phyloP scores from a whole-genome alignment of 2,329 filamentous ascomycete genomes.

The Laburnicola sp. region DNA sequence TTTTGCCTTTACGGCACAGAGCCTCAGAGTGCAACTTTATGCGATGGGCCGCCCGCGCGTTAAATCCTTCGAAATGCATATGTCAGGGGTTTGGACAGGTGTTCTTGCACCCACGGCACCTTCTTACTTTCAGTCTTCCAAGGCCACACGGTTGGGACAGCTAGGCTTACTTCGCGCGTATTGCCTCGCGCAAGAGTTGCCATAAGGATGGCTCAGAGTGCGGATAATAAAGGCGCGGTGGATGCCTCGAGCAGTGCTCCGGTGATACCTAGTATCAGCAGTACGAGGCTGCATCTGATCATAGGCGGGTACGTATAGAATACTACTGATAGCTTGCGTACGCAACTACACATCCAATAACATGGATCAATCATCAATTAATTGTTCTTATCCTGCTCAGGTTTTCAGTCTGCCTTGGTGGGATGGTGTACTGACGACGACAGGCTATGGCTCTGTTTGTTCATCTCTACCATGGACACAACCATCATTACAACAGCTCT shows the following conservation, averaged over 20 bases:
- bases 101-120: not conserved
- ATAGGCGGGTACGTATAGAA: constrained; percentile 25
- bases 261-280: constrained; percentile 26
- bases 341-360: too few relatives aligned
- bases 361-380: too few relatives aligned
- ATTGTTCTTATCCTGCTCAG: too few relatives aligned
- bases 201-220: constrained; percentile 11
- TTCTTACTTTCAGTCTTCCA: not conserved
- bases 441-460: constrained; percentile 39
- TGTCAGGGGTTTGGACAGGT: constrained; percentile 1
- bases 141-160: not conserved
- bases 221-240: not conserved
- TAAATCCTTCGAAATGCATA: constrained; percentile 1
- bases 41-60: too few relatives aligned
- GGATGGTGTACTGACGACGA: constrained; percentile 4
- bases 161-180: not conserved
- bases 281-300: constrained; percentile 29
- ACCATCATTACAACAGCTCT: constrained; percentile 40
- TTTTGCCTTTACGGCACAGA: too few relatives aligned
- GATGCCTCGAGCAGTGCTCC: constrained; percentile 6
- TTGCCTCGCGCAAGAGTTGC: too few relatives aligned
- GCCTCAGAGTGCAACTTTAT: too few relatives aligned
- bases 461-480: constrained; percentile 37
- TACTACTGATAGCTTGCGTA: too few relatives aligned
- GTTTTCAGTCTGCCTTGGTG: too few relatives aligned